These are phyloP conservation scores for Fusarium sp. DNA, from an alignment of 2,329 filamentous ascomycete species.

Conservation along the genomic window DNA sequence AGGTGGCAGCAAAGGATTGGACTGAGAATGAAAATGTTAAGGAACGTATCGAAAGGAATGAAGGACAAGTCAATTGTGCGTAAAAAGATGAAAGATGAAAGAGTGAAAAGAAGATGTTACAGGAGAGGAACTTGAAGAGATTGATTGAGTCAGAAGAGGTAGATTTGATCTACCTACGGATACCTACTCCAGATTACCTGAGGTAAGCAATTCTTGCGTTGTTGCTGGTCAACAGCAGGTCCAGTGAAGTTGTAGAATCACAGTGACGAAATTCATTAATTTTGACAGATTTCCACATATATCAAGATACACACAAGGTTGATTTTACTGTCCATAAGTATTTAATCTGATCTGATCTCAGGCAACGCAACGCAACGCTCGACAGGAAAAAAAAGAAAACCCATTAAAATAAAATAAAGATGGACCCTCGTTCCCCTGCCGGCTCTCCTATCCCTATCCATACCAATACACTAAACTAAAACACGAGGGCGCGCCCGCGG, in stretches of 20 bases:
- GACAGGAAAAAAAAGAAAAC: background rate
- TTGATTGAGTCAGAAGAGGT: conserved; percentile 23
- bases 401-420: conserved; percentile 15
- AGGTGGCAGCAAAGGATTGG: conserved; percentile 9
- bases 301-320: background rate
- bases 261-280: conserved; percentile 23
- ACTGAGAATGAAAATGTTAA: conserved; percentile 4
- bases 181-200: conserved; percentile 34
- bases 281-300: background rate
- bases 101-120: conserved; percentile 6
- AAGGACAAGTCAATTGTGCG: conserved; percentile 33
- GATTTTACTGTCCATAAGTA: background rate
- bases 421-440: conserved; percentile 21
- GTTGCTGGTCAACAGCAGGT: conserved; percentile 34
- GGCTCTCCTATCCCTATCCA: background rate
- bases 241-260: conserved; percentile 27
- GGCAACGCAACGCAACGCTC: background rate
- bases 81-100: background rate
- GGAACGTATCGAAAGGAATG: conserved; percentile 33
- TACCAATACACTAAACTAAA: conserved; percentile 36
- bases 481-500: conserved; percentile 29
- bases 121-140: conserved; percentile 25
- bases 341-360: conserved; percentile 14
- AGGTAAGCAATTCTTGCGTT: conserved; percentile 34
- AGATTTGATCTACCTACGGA: conserved; percentile 34